phyloP scores from a whole-genome alignment of 257 asterid genomes.

The Solanum raphanifolium region DNA sequence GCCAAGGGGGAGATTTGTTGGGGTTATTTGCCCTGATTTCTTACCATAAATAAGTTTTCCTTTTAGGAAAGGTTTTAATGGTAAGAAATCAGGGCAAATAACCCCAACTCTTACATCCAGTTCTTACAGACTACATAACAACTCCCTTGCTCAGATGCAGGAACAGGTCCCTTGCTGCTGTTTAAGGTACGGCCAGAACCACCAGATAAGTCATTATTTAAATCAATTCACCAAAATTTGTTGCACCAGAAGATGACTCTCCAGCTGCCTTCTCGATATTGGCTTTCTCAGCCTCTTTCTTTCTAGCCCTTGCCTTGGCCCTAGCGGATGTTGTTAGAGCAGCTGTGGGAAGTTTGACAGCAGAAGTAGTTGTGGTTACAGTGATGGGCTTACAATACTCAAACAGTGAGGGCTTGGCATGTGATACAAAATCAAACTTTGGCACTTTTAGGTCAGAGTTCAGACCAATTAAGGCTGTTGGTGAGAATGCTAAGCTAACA shows the following conservation, averaged over 20 bases:
- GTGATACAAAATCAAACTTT: slow-evolving; percentile 77
- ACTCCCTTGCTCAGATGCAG: too few relatives aligned
- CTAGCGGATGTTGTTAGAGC: slow-evolving; percentile 83
- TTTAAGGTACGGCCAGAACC: too few relatives aligned
- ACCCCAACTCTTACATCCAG: too few relatives aligned
- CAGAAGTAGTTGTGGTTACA: slow-evolving; percentile 57
- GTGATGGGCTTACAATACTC: slow-evolving; percentile 84
- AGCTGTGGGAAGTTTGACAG: slow-evolving; percentile 84
- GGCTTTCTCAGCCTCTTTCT: slow-evolving; percentile 85
- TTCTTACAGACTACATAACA: too few relatives aligned
- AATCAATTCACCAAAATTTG: slow-evolving; percentile 4
- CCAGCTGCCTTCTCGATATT: slow-evolving; percentile 43
- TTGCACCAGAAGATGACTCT: slow-evolving; percentile 30
- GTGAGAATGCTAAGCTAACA: slow-evolving; percentile 85
- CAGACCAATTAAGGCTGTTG: slow-evolving; percentile 92
- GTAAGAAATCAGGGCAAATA: too few relatives aligned
- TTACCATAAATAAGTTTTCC: too few relatives aligned
- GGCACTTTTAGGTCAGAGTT: slow-evolving; percentile 90
- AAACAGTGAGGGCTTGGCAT: slow-evolving; percentile 84
- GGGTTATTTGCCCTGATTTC: too few relatives aligned
- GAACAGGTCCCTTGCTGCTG: too few relatives aligned
- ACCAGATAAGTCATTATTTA: too few relatives aligned
- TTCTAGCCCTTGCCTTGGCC: slow-evolving; percentile 77
- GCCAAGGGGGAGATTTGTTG: too few relatives aligned
- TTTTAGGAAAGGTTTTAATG: too few relatives aligned